phyloP scores from a whole-genome alignment of 2,329 filamentous ascomycete genomes.

The Pyricularia grisea region DNA sequence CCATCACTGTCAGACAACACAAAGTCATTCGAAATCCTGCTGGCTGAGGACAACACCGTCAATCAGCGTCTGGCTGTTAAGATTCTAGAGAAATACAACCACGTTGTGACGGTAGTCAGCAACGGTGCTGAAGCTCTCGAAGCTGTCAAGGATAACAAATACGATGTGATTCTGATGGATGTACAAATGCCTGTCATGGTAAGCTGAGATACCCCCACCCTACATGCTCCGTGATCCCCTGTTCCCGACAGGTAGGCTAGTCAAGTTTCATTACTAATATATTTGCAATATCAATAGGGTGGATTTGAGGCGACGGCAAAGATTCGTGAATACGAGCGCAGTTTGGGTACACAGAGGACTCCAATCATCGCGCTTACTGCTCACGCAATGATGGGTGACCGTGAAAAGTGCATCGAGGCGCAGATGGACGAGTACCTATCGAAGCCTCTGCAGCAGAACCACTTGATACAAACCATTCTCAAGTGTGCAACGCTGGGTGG shows the following conservation, averaged over 20 bases:
- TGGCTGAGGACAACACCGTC: conserved; percentile 95
- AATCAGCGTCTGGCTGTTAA: conserved; percentile 95
- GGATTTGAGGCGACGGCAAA: conserved; percentile 96
- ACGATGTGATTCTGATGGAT: conserved; percentile 97
- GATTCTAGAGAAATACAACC: conserved; percentile 94
- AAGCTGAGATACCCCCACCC: conserved; percentile 21
- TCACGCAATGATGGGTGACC: conserved; percentile 96
- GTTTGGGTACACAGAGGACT: conserved; percentile 69
- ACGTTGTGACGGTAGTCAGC: conserved; percentile 83
- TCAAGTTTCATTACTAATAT: conserved; percentile 22
- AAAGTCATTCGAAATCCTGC: conserved; percentile 87
- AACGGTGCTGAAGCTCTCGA: conserved; percentile 92
- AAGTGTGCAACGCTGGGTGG: conserved; percentile 92
- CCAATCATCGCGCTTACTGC: conserved; percentile 96
- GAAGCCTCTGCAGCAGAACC: conserved; percentile 39
- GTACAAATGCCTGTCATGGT: conserved; percentile 99
- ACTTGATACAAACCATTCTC: conserved; percentile 48
- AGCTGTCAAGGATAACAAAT: conserved; percentile 83
- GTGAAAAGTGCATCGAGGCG: conserved; percentile 95
- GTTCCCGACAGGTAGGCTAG: neutral
- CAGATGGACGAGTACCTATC: conserved; percentile 99
- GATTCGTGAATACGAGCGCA: conserved; percentile 89
- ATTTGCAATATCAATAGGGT: conserved; percentile 41
- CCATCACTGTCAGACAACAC: conserved; percentile 89
- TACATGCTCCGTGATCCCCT: neutral